Base-by-base conservation (phyloP, 495 filamentous ascomycete species). In the Penicillium pulvis region DNA sequence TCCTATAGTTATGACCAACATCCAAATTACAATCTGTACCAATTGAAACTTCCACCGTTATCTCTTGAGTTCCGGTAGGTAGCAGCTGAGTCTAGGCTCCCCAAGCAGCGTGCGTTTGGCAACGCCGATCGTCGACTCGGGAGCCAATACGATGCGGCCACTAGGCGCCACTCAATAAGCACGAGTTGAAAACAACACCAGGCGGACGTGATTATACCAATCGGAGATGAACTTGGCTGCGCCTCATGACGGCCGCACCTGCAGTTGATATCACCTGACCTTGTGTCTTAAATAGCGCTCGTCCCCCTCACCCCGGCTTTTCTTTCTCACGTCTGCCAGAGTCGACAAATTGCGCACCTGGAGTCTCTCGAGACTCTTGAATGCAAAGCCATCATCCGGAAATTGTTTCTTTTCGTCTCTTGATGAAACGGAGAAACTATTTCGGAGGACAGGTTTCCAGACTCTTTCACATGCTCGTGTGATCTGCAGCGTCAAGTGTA, bases 361-460 rank as follows among this genome's bases (percentile, higher is more conserved):
- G 62, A 62, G 55, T 71, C 59, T 61, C 52, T 30, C 39, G 53
- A 48, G 64, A 70, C 67, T 69, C 64, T 53, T 69, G 66, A 67
- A 62, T 58, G 70, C 70, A 69, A 61, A 73, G 68, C 65, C 54
- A 57, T 58, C 57, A 46, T 64, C 65, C 61, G 53, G 47, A 56
- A 55, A 46, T 35, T 52, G 61, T 46, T 59, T 60, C 57, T 52
- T 58, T 50, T 51, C 51, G 61, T 65, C 57, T 67, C 65, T 69
- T 67, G 44, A 67, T 45, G 67, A 66, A 58, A 63, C 56, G 69
- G 62, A 61, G 56, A 44, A 52, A 49, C 55, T 58, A 54, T 64
- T 62, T 70, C 50, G 59, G 66, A 61, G 62, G 61, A 69, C 64
- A 60, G 68, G 70, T 77, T 75, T 69, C 70, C 65, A 59, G 67